phyloP scores from a whole-genome alignment of 805 yeast genomes.

The Kodamaea laetipori region DNA sequence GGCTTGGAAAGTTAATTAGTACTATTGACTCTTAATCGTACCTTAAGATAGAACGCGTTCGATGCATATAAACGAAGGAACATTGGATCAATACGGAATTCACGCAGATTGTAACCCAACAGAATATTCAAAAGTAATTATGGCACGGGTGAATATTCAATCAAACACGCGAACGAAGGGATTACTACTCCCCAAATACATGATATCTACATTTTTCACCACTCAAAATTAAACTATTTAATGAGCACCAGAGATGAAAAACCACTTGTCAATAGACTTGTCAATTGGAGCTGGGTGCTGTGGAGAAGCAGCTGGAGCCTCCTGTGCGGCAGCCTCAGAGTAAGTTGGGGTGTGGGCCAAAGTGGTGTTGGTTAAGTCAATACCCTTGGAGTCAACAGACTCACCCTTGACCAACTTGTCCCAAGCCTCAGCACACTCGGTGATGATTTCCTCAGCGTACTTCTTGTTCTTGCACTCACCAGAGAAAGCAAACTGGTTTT shows the following conservation, averaged over 20 bases:
- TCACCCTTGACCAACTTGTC: slow-evolving; percentile 50
- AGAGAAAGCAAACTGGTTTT: slow-evolving; percentile 71
- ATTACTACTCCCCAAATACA: no score
- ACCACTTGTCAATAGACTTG: slow-evolving; percentile 97
- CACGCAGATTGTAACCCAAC: no score
- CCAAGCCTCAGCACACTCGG: slow-evolving; percentile 74
- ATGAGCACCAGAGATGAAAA: slow-evolving; percentile 86
- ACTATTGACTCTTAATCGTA: no score
- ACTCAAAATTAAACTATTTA: slow-evolving; percentile 25
- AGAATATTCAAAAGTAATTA: no score
- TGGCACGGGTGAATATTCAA: no score
- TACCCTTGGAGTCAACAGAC: slow-evolving; percentile 51
- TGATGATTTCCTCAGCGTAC: slow-evolving; percentile 60
- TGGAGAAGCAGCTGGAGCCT: slow-evolving; percentile 70
- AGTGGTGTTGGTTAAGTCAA: slow-evolving; percentile 76
- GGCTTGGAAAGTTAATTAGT: no score
- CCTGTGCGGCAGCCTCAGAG: slow-evolving; percentile 45
- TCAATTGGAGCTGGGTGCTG: slow-evolving; percentile 91
- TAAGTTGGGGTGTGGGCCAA: slow-evolving; percentile 57
- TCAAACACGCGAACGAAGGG: no score
- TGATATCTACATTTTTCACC: no score
- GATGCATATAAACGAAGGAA: no score
- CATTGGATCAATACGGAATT: no score
- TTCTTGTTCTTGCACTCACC: slow-evolving; percentile 63
- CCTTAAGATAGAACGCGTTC: no score